Evolutionary conservation across 1,139 yeast species (phyloP).

Genomic region (Yamadazyma spencermartinsiae): DNA sequence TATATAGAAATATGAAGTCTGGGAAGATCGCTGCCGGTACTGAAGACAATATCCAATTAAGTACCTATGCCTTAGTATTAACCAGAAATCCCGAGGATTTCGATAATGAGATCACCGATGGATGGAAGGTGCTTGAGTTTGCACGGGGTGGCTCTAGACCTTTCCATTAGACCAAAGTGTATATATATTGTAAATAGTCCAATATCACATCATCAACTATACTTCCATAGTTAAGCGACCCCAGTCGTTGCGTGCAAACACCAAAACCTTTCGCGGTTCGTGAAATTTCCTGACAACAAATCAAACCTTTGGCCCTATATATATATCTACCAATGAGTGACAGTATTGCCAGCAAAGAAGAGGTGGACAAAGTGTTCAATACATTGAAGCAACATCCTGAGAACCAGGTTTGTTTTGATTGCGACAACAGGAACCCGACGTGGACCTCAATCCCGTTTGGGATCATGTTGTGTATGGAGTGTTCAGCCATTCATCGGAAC

Average conservation of each 20-base stretch:
- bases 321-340: no score
- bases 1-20: constrained; percentile 85
- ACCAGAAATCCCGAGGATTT: constrained; percentile 92
- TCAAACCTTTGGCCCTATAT: neutral
- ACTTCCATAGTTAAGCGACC: no score
- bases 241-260: no score
- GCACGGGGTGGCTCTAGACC: constrained; percentile 93
- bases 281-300: neutral
- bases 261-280: no score
- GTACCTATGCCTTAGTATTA: constrained; percentile 94
- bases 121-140: constrained; percentile 95
- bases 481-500: constrained; percentile 51
- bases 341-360: constrained; percentile 61
- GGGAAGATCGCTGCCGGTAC: constrained; percentile 97
- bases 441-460: constrained; percentile 56
- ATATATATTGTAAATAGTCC: constrained; percentile 4
- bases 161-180: constrained; percentile 65
- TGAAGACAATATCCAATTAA: constrained; percentile 88
- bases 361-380: constrained; percentile 58
- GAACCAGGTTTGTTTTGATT: constrained; percentile 78
- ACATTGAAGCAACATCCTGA: constrained; percentile 65
- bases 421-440: constrained; percentile 51
- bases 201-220: no score
- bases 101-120: constrained; percentile 88
- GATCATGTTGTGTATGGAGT: constrained; percentile 47